These are phyloP conservation scores for Sphaceloma murrayae DNA, from an alignment of 2,329 filamentous ascomycete genomes.

Conservation along the genomic window DNA sequence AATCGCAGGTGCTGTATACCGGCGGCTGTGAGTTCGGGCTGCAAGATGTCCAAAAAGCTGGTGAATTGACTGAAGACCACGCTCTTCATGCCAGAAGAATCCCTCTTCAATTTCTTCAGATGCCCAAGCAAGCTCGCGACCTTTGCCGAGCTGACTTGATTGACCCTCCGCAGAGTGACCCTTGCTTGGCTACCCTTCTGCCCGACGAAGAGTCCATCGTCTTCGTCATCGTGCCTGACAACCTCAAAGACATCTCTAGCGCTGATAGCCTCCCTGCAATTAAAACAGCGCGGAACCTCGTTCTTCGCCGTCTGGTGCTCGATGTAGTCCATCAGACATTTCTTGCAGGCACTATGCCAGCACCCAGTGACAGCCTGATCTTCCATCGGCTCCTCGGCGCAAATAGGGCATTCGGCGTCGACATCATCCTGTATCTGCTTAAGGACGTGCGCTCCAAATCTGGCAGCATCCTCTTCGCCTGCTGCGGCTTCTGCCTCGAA, in stretches of 20 bases:
- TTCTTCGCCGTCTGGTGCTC: conserved; percentile 72
- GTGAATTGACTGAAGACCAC: conserved; percentile 98
- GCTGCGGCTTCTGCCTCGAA: conserved; percentile 59
- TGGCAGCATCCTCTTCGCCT: conserved; percentile 51
- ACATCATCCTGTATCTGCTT: conserved; percentile 86
- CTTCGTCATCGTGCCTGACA: conserved; percentile 58
- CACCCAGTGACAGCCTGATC: conserved; percentile 91
- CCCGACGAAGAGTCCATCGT: conserved; percentile 25
- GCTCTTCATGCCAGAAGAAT: conserved; percentile 64
- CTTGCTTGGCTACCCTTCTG: conserved; percentile 28
- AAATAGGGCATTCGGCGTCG: conserved; percentile 85
- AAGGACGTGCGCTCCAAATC: conserved; percentile 77
- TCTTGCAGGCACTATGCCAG: conserved; percentile 95
- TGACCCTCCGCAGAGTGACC: conserved; percentile 52
- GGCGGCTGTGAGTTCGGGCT: conserved; percentile 62
- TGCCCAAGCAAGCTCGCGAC: conserved; percentile 69
- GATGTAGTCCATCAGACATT: conserved; percentile 83
- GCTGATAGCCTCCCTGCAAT: conserved; percentile 75
- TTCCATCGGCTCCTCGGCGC: conserved; percentile 89
- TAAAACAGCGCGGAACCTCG: conserved; percentile 74
- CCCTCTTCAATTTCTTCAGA: conserved; percentile 57
- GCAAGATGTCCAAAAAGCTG: conserved; percentile 85
- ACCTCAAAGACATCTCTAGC: conserved; percentile 85
- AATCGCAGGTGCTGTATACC: conserved; percentile 77
- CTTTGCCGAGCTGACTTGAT: conserved; percentile 73